Evolutionary conservation across 1,139 yeast species (phyloP), one percentile per base, ranked within the genome.

Genomic region (Cylindricascospora bacillispora): DNA sequence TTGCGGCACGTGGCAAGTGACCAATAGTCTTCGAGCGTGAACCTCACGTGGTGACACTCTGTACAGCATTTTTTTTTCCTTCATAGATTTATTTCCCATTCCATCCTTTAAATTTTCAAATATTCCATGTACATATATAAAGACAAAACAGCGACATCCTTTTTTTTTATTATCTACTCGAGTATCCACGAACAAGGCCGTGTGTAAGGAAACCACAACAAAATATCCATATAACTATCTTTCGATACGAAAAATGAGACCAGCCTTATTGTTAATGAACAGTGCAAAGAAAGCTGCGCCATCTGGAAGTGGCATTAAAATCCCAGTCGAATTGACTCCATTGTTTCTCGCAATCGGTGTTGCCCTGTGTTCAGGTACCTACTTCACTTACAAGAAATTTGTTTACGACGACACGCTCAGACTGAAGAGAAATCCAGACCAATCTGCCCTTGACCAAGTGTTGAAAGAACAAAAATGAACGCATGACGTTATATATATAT

Each of bases 311-410:
- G 60, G 56, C 42, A 31, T 54, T 47, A 39, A 42, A 26, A 53
- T 74, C 33, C 92, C 92, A 43, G 72, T 78, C 34, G 92, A 79
- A 62, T 63, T 79, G 66, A 73, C 78, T 54, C 92, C 92, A 56
- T 68, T 79, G 56, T 63, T 67, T 43, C 55, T 65, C 25, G 73
- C 72, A 24, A 62, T 67, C 59, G 80, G 75, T 47, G 74, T 75
- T 36, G 89, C 89, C 28, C 49, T 72, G 47, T 54, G 57, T 37
- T 78, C 89, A 19, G 85, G 77, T 38, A 44, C 60, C 41, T 78
- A 58, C 63, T 79, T 79, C 68, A 63, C 82, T 31, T 71, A 72
- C 63, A 78, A 76, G 65, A 82, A 79, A 57, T 62, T 79, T 44
- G 65, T 73, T 35, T 62, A 70, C 49, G 89, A 78, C 57, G 60